Conservation (phyloP, 306 rosid genomes). For the Pachyrhizus erosus region DNA sequence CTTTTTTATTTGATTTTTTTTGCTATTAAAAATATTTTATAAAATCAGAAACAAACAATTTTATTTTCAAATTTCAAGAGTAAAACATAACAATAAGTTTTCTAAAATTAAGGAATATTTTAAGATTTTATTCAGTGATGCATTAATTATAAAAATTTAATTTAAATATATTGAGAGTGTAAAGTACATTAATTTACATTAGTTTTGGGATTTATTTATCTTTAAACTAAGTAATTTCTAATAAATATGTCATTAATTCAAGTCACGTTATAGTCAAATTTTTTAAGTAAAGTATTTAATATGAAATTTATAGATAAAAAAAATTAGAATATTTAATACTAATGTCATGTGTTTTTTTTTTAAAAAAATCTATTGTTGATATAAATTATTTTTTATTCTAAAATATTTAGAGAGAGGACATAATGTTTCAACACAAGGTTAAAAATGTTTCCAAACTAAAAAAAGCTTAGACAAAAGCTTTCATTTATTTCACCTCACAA, state of each 20-base stretch:
- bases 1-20: background rate
- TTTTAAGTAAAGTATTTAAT: no score
- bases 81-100: background rate
- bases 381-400: background rate
- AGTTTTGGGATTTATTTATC: background rate
- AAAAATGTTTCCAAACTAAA: background rate
- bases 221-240: background rate
- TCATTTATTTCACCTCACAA: no score
- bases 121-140: background rate
- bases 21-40: background rate
- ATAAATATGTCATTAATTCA: no score
- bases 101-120: background rate
- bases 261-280: no score
- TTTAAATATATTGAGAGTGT: background rate
- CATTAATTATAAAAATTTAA: background rate
- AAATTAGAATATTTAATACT: no score
- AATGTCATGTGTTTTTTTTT: no score
- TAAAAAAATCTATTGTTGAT: constrained; percentile 45
- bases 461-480: background rate
- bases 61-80: background rate
- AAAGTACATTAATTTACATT: background rate
- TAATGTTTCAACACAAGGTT: background rate
- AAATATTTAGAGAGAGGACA: background rate
- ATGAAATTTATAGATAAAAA: no score
- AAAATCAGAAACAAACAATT: background rate